Percentiles rank a stretch among this genome's conserved stretches.
phyloP scores from a whole-genome alignment of 1,284 basidiomycete genomes.

The Cryptococcus sp. region DNA sequence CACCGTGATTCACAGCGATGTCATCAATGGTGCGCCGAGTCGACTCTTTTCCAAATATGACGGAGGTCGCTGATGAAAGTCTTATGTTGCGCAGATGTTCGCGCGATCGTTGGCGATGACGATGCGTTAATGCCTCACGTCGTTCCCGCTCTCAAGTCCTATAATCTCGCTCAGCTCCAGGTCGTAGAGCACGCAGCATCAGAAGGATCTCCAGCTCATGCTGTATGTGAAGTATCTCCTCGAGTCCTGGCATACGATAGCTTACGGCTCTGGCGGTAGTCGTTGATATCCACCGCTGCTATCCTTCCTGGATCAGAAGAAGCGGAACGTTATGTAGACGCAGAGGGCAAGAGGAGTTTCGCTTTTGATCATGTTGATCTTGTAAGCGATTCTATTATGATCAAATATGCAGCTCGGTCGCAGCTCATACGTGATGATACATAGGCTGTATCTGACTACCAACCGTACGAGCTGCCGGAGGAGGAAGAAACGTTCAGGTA shows the following conservation, averaged over 20 bases:
- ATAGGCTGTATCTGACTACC: constrained; percentile 76
- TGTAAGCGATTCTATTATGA: constrained; percentile 56
- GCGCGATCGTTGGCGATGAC: constrained; percentile 83
- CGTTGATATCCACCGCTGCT: constrained; percentile 38
- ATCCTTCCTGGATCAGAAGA: constrained; percentile 34
- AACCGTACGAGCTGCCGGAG: constrained; percentile 63
- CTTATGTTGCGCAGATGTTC: constrained; percentile 64
- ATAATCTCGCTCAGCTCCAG: constrained; percentile 82
- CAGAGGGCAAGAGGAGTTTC: constrained; percentile 72
- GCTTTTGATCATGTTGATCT: constrained; percentile 76
- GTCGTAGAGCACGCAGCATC: constrained; percentile 64
- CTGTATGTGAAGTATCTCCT: constrained; percentile 22
- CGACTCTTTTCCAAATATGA: background rate
- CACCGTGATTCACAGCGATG: constrained; percentile 60
- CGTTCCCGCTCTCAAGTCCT: constrained; percentile 71
- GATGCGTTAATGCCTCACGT: constrained; percentile 73
- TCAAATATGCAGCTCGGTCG: background rate
- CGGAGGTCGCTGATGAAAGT: constrained; percentile 2
- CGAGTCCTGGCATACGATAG: background rate
- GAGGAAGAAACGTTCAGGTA: constrained; percentile 76
- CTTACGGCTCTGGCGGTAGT: constrained; percentile 21
- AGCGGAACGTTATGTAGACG: constrained; percentile 72
- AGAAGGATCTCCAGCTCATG: constrained; percentile 29
- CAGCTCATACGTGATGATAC: background rate
- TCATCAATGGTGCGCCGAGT: constrained; percentile 68